Percentiles rank a stretch among this genome's conserved stretches.
Evolutionary conservation across 441 rosid species (phyloP).

Genomic region (Erysimum pusillum): DNA sequence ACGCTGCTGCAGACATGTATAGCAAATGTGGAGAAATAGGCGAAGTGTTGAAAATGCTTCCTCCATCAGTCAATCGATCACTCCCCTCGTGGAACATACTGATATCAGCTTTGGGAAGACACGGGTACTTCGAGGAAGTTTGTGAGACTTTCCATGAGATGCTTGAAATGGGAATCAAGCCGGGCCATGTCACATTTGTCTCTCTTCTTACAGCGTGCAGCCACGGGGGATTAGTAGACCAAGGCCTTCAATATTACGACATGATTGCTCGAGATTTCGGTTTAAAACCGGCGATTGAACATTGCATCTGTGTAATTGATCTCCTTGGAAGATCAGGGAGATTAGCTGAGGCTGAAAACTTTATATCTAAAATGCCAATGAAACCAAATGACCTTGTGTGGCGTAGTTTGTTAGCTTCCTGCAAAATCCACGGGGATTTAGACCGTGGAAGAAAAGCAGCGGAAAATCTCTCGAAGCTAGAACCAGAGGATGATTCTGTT

Average conservation of each 20-base stretch:
- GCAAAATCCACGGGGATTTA: slow-evolving; percentile 76
- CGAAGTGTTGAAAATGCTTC: slow-evolving; percentile 66
- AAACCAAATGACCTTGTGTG: slow-evolving; percentile 69
- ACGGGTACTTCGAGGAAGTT: slow-evolving; percentile 69
- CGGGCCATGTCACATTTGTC: slow-evolving; percentile 86
- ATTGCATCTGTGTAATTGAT: slow-evolving; percentile 88
- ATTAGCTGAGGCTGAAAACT: slow-evolving; percentile 72
- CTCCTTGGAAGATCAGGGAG: slow-evolving; percentile 94
- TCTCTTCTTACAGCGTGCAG: slow-evolving; percentile 91
- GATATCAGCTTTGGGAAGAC: slow-evolving; percentile 85
- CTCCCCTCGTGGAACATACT: slow-evolving; percentile 81
- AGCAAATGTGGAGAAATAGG: slow-evolving; percentile 87
- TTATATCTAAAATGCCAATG: slow-evolving; percentile 74
- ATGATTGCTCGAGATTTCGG: slow-evolving; percentile 69
- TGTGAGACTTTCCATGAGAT: slow-evolving; percentile 79
- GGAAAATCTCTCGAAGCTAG: slow-evolving; percentile 62
- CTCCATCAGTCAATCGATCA: slow-evolving; percentile 54
- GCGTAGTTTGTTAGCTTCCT: slow-evolving; percentile 85
- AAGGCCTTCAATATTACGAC: slow-evolving; percentile 73
- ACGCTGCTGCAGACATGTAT: slow-evolving; percentile 88
- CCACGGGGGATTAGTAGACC: slow-evolving; percentile 87
- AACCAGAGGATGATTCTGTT: slow-evolving; percentile 83
- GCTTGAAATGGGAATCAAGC: slow-evolving; percentile 66
- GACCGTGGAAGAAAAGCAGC: slow-evolving; percentile 83
- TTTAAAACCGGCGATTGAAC: slow-evolving; percentile 65